Evolutionary conservation across 2,329 filamentous ascomycete species (phyloP), one percentile per base, ranked within the genome.

Genomic region (Calonectria montana): DNA sequence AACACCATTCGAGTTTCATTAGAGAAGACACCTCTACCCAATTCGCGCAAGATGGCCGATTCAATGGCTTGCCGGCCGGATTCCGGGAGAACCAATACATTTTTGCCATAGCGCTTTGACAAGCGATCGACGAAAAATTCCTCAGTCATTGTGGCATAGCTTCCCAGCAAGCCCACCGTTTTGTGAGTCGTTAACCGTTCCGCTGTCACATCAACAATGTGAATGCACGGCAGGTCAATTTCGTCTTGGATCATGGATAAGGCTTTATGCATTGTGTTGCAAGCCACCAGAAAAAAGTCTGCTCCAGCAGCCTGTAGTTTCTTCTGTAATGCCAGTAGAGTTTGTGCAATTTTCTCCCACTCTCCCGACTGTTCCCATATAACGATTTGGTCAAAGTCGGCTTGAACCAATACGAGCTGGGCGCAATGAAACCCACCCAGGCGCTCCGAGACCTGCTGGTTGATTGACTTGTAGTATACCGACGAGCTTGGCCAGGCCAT

Each of bases 401-500:
- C 25, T 23, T 59, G 53, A 8, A 59, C n/a, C 21, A 59, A 8
- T 15, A 59, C n/a, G 5, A 59, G 21, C 7, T 59, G 21, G 21
- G 53, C 31, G 13, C 31, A 59, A 9, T 59, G 53, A 23, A 39
- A 39, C 27, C 31, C 31, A n/a, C 53, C 53, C 35, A 59, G 18
- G 13, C 53, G 53, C 4, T 59, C 53, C 18, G 53, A 59, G 21
- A 59, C 25, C 37, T 59, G 31, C 13, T 39, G 31, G 53, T 59
- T 59, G 21, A 59, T 59, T 9, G 53, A 59, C n/a, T 27, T 59
- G 53, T 59, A 59, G 35, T 59, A 59, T 10, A 16, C 31, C 13
- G 31, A 39, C n/a, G 53, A 39, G n/a, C 53, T 59, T 18, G 53
- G 53, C 53, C 53, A 59, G n/a, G 21, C 53, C 53, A 59, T 59